Conservation (phyloP, 345 rosid species). For the Geranium brycei region DNA sequence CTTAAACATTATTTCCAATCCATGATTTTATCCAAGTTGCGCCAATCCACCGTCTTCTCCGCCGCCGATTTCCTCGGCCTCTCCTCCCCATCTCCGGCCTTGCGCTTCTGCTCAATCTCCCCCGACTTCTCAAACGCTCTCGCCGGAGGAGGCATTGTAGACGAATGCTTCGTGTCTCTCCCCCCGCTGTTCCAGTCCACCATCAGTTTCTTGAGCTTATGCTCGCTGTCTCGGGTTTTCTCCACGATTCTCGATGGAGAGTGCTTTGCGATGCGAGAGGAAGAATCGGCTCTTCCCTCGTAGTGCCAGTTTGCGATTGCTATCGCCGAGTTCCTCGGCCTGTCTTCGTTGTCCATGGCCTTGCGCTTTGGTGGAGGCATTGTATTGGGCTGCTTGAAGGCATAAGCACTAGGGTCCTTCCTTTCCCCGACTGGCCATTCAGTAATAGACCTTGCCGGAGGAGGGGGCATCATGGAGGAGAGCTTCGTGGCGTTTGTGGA, state of each 20-base stretch:
- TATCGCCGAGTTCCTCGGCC: not conserved
- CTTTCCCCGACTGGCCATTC: slow-evolving; percentile 24
- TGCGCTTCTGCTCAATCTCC: not conserved
- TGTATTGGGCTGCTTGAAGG: not conserved
- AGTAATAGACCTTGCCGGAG: slow-evolving; percentile 27
- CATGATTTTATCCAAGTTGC: not conserved
- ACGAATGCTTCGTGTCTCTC: not conserved
- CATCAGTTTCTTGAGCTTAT: slow-evolving; percentile 30
- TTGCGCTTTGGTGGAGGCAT: not conserved
- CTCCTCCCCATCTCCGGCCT: not conserved
- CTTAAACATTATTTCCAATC: not conserved
- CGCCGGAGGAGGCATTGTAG: not conserved
- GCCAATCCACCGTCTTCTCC: not conserved
- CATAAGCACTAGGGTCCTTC: not conserved
- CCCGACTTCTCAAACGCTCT: not conserved
- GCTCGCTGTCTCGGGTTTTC: slow-evolving; percentile 29
- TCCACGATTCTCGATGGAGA: slow-evolving; percentile 33
- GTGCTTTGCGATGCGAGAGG: slow-evolving; percentile 31
- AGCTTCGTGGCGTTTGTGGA: slow-evolving; percentile 32
- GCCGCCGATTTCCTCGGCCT: not conserved
- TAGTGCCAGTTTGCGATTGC: not conserved
- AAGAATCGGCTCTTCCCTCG: slow-evolving; percentile 12
- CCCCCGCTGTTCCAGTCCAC: slow-evolving; percentile 16
- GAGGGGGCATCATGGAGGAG: slow-evolving; percentile 43
- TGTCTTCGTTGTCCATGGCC: not conserved